These are phyloP conservation scores for Torulaspora indica DNA, from an alignment of 805 yeast species.

Conservation along the genomic window DNA sequence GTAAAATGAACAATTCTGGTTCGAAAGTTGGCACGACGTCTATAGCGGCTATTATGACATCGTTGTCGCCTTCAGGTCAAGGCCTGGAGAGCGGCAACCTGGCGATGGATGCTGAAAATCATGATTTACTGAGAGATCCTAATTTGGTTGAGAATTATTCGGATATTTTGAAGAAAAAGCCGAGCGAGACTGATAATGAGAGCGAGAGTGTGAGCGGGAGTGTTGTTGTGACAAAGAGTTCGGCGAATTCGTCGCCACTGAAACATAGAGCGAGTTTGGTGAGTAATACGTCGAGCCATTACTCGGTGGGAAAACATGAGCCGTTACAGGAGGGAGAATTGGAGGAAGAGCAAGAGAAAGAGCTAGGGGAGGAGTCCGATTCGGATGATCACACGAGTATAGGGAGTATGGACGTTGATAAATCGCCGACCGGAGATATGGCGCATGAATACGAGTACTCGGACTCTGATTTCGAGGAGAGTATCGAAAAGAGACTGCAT, in stretches of 20 bases:
- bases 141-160: slow-evolving; percentile 31
- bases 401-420: neutral
- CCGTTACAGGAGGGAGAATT: neutral
- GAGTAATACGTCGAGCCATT: slow-evolving; percentile 17
- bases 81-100: slow-evolving; percentile 7
- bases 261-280: slow-evolving; percentile 11
- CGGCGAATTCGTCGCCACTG: slow-evolving; percentile 7
- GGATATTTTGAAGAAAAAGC: slow-evolving; percentile 23
- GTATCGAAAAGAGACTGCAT: slow-evolving; percentile 31
- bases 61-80: slow-evolving; percentile 4
- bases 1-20: neutral
- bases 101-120: slow-evolving; percentile 8
- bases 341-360: neutral
- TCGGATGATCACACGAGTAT: slow-evolving; percentile 1
- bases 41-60: slow-evolving; percentile 11
- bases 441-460: slow-evolving; percentile 30
- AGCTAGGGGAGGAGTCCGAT: neutral
- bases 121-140: slow-evolving; percentile 30
- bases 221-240: slow-evolving; percentile 28
- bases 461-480: slow-evolving; percentile 37
- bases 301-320: slow-evolving; percentile 9
- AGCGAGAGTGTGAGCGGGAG: slow-evolving; percentile 22
- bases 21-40: slow-evolving; percentile 5
- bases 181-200: slow-evolving; percentile 10
- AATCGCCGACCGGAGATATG: slow-evolving; percentile 3